Conservation (phyloP, 2,329 filamentous ascomycete species). For the Monosporascus sp. region DNA sequence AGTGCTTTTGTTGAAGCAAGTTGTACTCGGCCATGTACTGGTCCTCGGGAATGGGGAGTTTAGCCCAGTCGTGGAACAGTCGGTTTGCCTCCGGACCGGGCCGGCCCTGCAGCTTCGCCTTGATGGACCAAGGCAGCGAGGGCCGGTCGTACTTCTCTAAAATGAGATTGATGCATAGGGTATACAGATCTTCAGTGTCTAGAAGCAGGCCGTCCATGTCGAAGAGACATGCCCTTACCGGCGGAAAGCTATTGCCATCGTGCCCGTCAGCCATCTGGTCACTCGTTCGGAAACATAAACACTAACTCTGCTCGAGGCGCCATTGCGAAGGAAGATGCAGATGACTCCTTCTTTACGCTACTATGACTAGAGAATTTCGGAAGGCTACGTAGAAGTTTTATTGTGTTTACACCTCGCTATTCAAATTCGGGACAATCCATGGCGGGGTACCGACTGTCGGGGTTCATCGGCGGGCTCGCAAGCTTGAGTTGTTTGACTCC, state of each 20-base stretch:
- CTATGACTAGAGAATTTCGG: too few species aligned
- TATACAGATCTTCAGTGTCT: slow-evolving; percentile 89
- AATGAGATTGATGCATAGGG: slow-evolving; percentile 73
- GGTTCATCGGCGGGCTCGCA: too few species aligned
- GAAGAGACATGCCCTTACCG: slow-evolving; percentile 86
- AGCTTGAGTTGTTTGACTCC: too few species aligned
- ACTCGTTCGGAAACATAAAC: background rate
- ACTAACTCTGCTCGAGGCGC: slow-evolving; percentile 40
- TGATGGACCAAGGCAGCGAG: slow-evolving; percentile 84
- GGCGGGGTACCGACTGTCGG: background rate
- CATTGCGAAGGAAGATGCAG: slow-evolving; percentile 26
- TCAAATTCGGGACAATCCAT: background rate
- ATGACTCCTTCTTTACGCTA: too few species aligned
- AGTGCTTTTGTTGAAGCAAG: slow-evolving; percentile 63
- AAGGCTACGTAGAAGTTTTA: too few species aligned
- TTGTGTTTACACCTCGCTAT: background rate
- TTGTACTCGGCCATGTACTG: slow-evolving; percentile 58
- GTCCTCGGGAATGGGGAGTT: slow-evolving; percentile 69
- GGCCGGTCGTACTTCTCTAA: slow-evolving; percentile 70
- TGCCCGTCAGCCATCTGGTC: slow-evolving; percentile 9
- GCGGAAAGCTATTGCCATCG: slow-evolving; percentile 55
- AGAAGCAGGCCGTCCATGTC: slow-evolving; percentile 98
- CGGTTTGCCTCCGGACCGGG: slow-evolving; percentile 47
- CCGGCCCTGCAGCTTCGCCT: slow-evolving; percentile 71
- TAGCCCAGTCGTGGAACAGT: slow-evolving; percentile 70